Evolutionary conservation across 345 rosid genomes (phyloP), one percentile per base, ranked within the genome.

Genomic region (Turnera subulata): DNA sequence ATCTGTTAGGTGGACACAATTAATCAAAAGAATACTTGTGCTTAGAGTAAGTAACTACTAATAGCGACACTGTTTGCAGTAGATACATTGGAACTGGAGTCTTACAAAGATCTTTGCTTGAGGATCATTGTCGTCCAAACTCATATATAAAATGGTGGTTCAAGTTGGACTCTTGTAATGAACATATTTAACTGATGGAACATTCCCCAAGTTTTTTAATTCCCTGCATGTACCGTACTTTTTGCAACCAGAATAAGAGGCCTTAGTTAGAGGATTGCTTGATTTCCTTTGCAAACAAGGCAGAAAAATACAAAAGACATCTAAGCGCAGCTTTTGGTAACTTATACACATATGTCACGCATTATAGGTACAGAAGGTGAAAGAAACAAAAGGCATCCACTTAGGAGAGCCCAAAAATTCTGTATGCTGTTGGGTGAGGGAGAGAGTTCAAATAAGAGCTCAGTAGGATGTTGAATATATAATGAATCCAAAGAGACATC

Each of bases 361-460:
- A 50, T 37, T 33, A 26, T 26, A 18, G 55, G 50, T 33, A 60
- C 67, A 58, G 2, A 55, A 6, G 50, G 9, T 26, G 22, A 65
- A 50, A 22, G 18, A 71, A 53, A 55, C 58, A 74, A 71, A 62
- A 42, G 5, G 44, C 54, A 63, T 50, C 23, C 23, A 15, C 56
- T 53, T 6, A 32, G 50, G 39, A 42, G 44, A 51, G 55, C 51
- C 64, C 69, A 14, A 48, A 63, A 53, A 50, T 46, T 22, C 59
- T 22, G 50, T 47, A 47, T 68, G 82, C 25, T 55, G 72, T 47
- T 74, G 37, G 73, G 76, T 53, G 54, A 55, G 50, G 65, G 55
- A 55, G 50, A 62, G 55, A 40, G 53, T 43, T 49, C n/a, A 9
- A n/a, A 35, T 23, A 29, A 53, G 22, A 48, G 11, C 50, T 51